phyloP scores from a whole-genome alignment of 768 basidiomycete species.

The Rhizopogon vinicolor region DNA sequence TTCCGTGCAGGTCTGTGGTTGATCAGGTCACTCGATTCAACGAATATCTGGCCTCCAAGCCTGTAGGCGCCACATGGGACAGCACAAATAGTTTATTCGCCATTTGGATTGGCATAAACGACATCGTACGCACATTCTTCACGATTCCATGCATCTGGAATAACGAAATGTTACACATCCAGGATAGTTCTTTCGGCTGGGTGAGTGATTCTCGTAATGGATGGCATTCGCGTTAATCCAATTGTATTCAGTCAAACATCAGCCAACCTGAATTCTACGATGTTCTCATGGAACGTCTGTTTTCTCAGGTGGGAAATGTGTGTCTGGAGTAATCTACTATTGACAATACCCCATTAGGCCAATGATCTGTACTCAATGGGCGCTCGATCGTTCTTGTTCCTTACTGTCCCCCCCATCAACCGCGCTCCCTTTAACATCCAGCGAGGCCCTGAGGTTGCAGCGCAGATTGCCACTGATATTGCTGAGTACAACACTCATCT shows the following conservation, averaged over 20 bases:
- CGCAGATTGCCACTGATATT: slow-evolving; percentile 30
- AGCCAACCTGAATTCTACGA: slow-evolving; percentile 18
- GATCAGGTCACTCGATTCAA: slow-evolving; percentile 65
- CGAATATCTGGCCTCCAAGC: slow-evolving; percentile 39
- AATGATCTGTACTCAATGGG: slow-evolving; percentile 30
- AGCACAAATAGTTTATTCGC: slow-evolving; percentile 55
- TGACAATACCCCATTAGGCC: slow-evolving; percentile 5
- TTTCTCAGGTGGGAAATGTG: slow-evolving; percentile 19
- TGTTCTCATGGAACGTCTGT: slow-evolving; percentile 19
- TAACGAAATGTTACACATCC: neutral
- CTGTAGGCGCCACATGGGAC: slow-evolving; percentile 50
- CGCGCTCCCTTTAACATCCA: slow-evolving; percentile 49
- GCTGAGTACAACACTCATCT: slow-evolving; percentile 50
- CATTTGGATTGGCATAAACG: slow-evolving; percentile 70
- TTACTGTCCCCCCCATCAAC: slow-evolving; percentile 56
- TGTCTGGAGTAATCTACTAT: neutral
- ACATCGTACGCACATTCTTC: slow-evolving; percentile 33
- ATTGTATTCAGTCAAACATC: slow-evolving; percentile 16
- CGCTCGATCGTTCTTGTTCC: slow-evolving; percentile 57
- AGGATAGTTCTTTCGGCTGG: slow-evolving; percentile 10
- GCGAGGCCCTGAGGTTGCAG: slow-evolving; percentile 27
- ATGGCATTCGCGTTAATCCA: neutral
- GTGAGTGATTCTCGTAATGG: slow-evolving; percentile 6
- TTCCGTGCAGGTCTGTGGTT: slow-evolving; percentile 17
- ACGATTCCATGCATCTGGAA: neutral